phyloP scores from a whole-genome alignment of 805 yeast genomes.

The Babjeviella inositovora region DNA sequence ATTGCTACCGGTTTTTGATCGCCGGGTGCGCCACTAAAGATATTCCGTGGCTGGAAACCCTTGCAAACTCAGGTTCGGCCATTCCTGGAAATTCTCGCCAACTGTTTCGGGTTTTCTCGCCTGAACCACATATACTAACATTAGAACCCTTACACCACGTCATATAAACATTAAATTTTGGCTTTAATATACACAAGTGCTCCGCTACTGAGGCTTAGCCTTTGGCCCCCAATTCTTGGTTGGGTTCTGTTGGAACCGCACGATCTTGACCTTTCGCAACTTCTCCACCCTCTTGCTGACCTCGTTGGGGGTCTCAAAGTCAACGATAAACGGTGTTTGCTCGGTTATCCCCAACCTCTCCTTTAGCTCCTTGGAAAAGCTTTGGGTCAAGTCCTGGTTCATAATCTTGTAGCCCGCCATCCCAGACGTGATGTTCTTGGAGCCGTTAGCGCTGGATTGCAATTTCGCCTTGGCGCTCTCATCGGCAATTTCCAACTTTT shows the following conservation, averaged over 20 bases:
- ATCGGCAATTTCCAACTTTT: constrained; percentile 10
- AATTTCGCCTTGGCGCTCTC: constrained; percentile 4
- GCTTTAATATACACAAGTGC: too few species aligned
- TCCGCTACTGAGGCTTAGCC: constrained; percentile 73
- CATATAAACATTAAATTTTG: too few species aligned
- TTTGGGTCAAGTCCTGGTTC: constrained; percentile 18
- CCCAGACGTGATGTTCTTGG: constrained; percentile 20
- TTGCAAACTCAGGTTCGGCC: too few species aligned
- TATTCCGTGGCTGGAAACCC: too few species aligned
- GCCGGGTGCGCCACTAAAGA: too few species aligned
- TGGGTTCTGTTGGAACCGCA: constrained; percentile 86
- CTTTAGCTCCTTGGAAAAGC: constrained; percentile 13
- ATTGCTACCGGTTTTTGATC: too few species aligned
- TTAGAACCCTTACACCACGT: too few species aligned
- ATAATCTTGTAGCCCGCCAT: constrained; percentile 41
- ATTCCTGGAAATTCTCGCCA: too few species aligned
- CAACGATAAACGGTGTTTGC: too few species aligned
- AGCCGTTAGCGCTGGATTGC: constrained; percentile 9
- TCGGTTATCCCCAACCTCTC: constrained; percentile 6
- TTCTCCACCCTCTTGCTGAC: constrained; percentile 38
- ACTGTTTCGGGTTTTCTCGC: too few species aligned
- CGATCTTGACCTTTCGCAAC: constrained; percentile 63
- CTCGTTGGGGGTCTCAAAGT: constrained; percentile 22
- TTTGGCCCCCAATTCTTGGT: constrained; percentile 96
- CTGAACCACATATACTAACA: too few species aligned